These are phyloP conservation scores for Rhynchospora tenuis DNA, from an alignment of 176 grass and related monocot genomes.

Conservation along the genomic window DNA sequence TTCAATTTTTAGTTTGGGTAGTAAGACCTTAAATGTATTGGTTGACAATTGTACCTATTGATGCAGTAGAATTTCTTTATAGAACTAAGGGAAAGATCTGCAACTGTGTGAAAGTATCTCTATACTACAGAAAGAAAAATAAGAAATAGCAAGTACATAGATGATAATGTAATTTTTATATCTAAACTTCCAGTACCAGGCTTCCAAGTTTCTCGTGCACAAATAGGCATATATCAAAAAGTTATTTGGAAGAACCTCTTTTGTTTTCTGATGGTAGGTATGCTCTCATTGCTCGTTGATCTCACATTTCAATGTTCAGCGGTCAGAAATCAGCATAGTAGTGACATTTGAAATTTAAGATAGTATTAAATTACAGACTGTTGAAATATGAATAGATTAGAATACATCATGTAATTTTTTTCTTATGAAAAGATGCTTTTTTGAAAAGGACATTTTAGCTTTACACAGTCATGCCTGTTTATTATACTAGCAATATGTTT, in stretches of 20 bases:
- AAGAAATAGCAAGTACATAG: not conserved
- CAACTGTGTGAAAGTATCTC: not conserved
- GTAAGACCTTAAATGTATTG: not conserved
- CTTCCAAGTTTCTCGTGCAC: not conserved
- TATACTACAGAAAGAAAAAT: not conserved
- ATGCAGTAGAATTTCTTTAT: not conserved
- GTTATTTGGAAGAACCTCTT: not conserved
- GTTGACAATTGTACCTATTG: not conserved
- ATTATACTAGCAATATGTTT: not conserved
- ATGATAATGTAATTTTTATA: not conserved
- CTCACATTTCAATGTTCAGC: not conserved
- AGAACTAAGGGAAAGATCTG: not conserved
- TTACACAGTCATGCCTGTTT: not conserved
- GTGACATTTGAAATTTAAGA: not conserved
- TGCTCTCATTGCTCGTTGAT: not conserved
- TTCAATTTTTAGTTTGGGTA: not conserved
- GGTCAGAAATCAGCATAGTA: not conserved
- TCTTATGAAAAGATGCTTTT: not conserved
- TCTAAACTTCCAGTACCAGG: not conserved
- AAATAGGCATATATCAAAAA: not conserved
- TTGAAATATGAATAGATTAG: slow-evolving; percentile 1
- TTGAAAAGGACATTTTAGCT: not conserved
- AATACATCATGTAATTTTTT: not conserved
- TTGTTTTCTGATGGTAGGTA: not conserved
- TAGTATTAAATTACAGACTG: slow-evolving; percentile 5